phyloP scores from a whole-genome alignment of 2,329 filamentous ascomycete genomes.

The Alternaria gaisen region DNA sequence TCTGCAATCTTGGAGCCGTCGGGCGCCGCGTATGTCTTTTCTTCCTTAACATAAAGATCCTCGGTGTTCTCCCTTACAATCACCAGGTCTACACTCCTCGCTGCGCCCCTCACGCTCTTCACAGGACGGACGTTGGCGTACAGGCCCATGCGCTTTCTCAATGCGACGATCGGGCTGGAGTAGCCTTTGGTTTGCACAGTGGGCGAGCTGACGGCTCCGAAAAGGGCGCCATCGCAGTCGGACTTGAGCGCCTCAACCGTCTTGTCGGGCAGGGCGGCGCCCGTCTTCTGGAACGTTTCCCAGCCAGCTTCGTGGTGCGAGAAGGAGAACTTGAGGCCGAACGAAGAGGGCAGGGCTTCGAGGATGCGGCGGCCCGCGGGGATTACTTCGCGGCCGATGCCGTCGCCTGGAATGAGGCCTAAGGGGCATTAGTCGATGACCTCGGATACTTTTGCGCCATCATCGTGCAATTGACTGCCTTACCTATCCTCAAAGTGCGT shows the following conservation, averaged over 20 bases:
- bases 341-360: constrained; percentile 89
- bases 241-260: constrained; percentile 88
- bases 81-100: constrained; percentile 85
- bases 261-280: constrained; percentile 85
- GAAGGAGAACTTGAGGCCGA: constrained; percentile 93
- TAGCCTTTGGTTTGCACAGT: constrained; percentile 91
- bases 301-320: constrained; percentile 92
- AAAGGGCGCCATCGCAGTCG: constrained; percentile 95
- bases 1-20: constrained; percentile 86
- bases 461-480: neutral
- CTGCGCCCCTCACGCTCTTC: constrained; percentile 76
- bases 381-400: constrained; percentile 98
- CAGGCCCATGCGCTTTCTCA: constrained; percentile 92
- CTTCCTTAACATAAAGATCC: constrained; percentile 97
- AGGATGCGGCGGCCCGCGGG: constrained; percentile 89
- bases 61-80: constrained; percentile 99
- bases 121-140: constrained; percentile 98
- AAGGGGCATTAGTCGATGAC: constrained; percentile 9
- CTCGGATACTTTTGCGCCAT: fast-evolving
- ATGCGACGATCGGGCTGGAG: constrained; percentile 93
- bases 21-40: constrained; percentile 79
- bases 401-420: constrained; percentile 97
- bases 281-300: constrained; percentile 90
- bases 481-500: constrained; percentile 45
- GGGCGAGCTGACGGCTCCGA: constrained; percentile 93